These are phyloP conservation scores for Bigelowiella natans DNA, from an alignment of 78 protist genomes.

Conservation along the genomic window DNA sequence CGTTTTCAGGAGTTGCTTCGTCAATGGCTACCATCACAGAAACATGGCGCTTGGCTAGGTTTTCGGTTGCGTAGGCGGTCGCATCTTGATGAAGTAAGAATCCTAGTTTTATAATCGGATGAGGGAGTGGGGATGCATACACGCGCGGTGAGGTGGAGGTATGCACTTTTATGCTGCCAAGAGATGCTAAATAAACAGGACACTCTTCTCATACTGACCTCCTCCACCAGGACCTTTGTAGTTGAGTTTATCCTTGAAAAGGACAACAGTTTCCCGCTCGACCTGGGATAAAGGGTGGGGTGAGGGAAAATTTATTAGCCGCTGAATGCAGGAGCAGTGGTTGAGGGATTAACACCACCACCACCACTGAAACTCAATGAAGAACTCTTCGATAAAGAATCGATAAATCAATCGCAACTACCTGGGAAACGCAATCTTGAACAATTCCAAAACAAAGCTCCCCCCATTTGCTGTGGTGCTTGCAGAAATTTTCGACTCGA, in stretches of 20 bases:
- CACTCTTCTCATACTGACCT: neutral
- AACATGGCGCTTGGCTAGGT: neutral
- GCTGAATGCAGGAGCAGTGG: neutral
- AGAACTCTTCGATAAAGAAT: no score
- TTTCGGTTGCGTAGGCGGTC: slow-evolving; percentile 18
- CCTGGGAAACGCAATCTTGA: neutral
- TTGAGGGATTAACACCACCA: no score
- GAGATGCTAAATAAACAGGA: no score
- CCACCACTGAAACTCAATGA: no score
- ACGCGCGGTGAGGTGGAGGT: no score
- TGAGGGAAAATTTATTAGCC: neutral
- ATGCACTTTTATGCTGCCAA: no score
- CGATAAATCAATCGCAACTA: neutral
- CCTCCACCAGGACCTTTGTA: slow-evolving; percentile 18
- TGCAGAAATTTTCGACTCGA: slow-evolving; percentile 8
- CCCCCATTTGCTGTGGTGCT: slow-evolving; percentile 1
- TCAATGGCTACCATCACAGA: neutral
- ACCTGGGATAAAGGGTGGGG: neutral
- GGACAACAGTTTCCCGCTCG: neutral
- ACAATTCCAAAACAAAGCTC: neutral
- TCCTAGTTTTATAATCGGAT: no score
- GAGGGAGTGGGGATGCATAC: no score
- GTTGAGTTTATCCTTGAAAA: slow-evolving; percentile 13
- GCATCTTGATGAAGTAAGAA: slow-evolving; percentile 12
- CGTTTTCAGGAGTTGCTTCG: neutral